Conservation (phyloP, 2,329 filamentous ascomycete genomes). For the Gaeumannomyces sp. region DNA sequence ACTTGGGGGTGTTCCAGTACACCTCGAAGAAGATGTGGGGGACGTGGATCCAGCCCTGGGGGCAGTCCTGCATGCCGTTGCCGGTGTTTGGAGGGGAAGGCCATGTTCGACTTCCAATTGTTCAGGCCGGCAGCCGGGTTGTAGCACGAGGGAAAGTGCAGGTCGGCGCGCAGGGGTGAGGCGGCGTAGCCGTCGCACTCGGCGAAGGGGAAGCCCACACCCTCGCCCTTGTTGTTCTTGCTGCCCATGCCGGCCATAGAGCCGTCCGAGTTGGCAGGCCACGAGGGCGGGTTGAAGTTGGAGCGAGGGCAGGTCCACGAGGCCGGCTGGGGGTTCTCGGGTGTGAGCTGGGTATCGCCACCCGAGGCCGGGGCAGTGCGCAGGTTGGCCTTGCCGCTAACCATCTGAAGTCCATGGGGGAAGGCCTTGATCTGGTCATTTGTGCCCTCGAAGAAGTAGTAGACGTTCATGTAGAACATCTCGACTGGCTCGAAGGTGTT, state of each 20-base stretch:
- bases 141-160: conserved; percentile 72
- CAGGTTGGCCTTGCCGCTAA: conserved; percentile 56
- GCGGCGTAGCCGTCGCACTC: conserved; percentile 57
- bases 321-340: conserved; percentile 47
- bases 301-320: conserved; percentile 56
- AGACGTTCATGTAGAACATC: conserved; percentile 67
- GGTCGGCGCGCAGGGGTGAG: conserved; percentile 57
- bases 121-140: conserved; percentile 54
- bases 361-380: conserved; percentile 48
- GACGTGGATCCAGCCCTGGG: conserved; percentile 45
- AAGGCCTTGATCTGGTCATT: conserved; percentile 64
- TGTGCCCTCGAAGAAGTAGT: conserved; percentile 66
- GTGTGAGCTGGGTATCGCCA: conserved; percentile 27
- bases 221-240: conserved; percentile 45
- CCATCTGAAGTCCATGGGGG: conserved; percentile 64
- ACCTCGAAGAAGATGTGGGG: conserved; percentile 54
- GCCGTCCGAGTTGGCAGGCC: conserved; percentile 49
- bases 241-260: conserved; percentile 41
- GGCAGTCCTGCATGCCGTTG: conserved; percentile 47
- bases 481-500: conserved; percentile 60
- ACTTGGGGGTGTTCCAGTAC: conserved; percentile 53
- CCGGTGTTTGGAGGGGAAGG: conserved; percentile 47
- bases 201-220: conserved; percentile 62
- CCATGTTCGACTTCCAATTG: conserved; percentile 60
- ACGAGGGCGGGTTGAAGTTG: conserved; percentile 43